Percentiles rank a stretch among this genome's conserved stretches.
phyloP scores from a whole-genome alignment of 495 filamentous ascomycete species.

The Diplogelasinospora grovesii region DNA sequence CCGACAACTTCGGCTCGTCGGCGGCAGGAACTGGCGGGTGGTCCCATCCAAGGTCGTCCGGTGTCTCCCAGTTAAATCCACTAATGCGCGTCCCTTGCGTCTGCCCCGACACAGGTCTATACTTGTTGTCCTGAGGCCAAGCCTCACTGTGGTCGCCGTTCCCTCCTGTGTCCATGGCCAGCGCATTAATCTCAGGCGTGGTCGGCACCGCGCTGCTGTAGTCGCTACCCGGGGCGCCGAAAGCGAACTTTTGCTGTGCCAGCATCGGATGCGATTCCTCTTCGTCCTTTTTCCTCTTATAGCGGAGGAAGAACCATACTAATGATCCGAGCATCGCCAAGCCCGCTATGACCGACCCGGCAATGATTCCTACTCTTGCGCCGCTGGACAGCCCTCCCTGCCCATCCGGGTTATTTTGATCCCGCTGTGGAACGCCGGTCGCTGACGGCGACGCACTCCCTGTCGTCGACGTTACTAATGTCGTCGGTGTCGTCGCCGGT shows the following conservation, averaged over 20 bases:
- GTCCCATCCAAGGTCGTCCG: constrained; percentile 19
- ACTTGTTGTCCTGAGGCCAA: constrained; percentile 14
- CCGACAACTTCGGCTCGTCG: not conserved
- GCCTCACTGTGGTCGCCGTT: too few species aligned
- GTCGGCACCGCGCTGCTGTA: constrained; percentile 10
- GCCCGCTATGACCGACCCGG: constrained; percentile 16
- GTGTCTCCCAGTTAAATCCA: constrained; percentile 28
- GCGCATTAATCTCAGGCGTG: constrained; percentile 3
- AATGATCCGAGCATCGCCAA: constrained; percentile 14
- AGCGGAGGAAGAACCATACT: constrained; percentile 18
- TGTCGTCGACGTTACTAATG: not conserved
- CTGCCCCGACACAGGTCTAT: constrained; percentile 9
- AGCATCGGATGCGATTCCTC: constrained; percentile 34
- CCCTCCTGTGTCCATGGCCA: not conserved
- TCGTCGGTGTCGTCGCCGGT: not conserved
- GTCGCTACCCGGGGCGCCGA: too few species aligned
- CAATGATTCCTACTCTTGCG: constrained; percentile 21
- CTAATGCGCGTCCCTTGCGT: constrained; percentile 10
- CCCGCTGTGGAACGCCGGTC: not conserved
- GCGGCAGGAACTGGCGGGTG: not conserved
- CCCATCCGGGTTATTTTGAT: not conserved
- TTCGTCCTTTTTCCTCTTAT: constrained; percentile 10
- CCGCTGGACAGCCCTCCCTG: constrained; percentile 12
- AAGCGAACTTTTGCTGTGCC: constrained; percentile 12
- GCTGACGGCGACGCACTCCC: constrained; percentile 2